These are phyloP conservation scores for Myxozyma vanderwaltii DNA, from an alignment of 805 yeast genomes.

Conservation along the genomic window DNA sequence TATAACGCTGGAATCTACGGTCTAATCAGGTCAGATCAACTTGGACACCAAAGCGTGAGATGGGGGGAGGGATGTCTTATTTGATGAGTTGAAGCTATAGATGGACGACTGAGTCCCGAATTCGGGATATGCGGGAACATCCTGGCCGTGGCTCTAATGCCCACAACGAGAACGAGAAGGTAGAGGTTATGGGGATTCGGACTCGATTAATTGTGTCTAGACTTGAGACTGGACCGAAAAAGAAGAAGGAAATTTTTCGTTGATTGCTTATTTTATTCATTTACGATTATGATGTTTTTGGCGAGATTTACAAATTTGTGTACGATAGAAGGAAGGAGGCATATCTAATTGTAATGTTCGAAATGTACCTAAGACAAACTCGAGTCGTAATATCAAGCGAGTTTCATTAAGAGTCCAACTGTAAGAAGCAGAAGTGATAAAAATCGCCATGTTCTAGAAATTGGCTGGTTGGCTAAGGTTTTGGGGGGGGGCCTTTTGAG, in stretches of 20 bases:
- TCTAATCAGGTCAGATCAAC: constrained; percentile 11
- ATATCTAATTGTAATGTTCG: no score
- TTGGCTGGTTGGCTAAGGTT: no score
- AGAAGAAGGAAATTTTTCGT: no score
- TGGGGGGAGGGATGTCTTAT: constrained; percentile 16
- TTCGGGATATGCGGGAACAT: constrained; percentile 19
- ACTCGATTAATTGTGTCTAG: constrained; percentile 8
- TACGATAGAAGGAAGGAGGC: background rate
- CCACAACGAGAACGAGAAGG: constrained; percentile 1
- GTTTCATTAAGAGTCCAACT: no score
- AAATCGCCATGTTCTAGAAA: no score
- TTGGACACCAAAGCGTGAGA: constrained; percentile 13
- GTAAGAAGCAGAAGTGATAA: no score
- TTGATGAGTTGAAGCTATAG: constrained; percentile 14
- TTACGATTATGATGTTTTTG: background rate
- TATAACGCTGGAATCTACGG: constrained; percentile 19
- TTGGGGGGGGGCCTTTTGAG: no score
- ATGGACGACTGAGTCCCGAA: constrained; percentile 19
- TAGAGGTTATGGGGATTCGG: constrained; percentile 3
- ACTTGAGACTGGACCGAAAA: background rate
- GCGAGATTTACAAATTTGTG: background rate
- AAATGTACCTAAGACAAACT: no score
- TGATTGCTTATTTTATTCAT: background rate
- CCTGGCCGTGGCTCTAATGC: constrained; percentile 11
- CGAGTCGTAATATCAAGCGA: no score